Evolutionary conservation across 2,329 filamentous ascomycete genomes (phyloP).

Genomic region (Exophiala xenobiotica): DNA sequence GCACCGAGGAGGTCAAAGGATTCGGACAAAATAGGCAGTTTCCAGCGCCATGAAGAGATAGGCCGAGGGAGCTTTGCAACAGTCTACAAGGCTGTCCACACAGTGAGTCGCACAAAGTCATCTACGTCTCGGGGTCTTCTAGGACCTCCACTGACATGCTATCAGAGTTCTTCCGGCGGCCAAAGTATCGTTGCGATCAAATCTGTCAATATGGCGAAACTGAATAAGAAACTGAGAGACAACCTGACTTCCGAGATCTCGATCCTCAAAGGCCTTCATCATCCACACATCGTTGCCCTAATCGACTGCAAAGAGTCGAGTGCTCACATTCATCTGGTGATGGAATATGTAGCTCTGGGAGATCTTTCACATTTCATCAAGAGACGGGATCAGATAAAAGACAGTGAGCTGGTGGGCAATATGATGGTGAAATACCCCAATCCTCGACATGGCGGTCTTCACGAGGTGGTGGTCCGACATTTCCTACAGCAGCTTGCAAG

Average conservation of each 20-base stretch:
- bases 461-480: conserved; percentile 94
- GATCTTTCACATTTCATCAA: conserved; percentile 96
- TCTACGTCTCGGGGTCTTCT: neutral
- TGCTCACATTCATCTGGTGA: conserved; percentile 90
- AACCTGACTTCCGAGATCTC: conserved; percentile 95
- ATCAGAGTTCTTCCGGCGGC: conserved; percentile 21
- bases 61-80: conserved; percentile 97
- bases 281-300: conserved; percentile 94
- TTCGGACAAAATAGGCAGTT: conserved; percentile 49
- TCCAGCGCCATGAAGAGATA: conserved; percentile 82
- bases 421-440: conserved; percentile 94
- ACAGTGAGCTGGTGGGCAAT: conserved; percentile 78
- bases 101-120: conserved; percentile 56
- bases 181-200: conserved; percentile 85
- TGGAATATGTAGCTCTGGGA: conserved; percentile 97
- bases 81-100: conserved; percentile 83
- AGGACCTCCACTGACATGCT: conserved; percentile 19
- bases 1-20: conserved; percentile 39
- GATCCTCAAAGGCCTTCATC: conserved; percentile 88
- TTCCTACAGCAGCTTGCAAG: conserved; percentile 94
- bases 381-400: conserved; percentile 77
- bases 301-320: conserved; percentile 89
- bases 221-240: conserved; percentile 94
- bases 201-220: conserved; percentile 83
- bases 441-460: conserved; percentile 75